Conservation (phyloP, 257 asterid genomes). For the Solanum corneliomulleri region DNA sequence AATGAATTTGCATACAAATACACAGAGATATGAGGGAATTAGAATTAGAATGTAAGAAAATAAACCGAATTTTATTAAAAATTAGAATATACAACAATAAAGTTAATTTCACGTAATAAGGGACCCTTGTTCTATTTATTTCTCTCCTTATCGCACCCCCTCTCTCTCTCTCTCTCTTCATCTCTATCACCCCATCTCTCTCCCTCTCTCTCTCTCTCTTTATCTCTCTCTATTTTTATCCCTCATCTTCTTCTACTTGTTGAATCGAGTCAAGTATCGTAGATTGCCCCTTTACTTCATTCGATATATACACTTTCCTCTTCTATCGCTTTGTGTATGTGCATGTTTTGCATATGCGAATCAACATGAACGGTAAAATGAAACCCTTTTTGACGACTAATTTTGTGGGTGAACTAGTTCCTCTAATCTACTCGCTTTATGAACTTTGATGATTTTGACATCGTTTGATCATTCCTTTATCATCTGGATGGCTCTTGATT, state of each 20-base stretch:
- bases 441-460: too few species aligned
- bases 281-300: neutral
- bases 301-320: neutral
- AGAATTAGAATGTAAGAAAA: neutral
- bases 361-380: neutral
- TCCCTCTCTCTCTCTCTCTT: too few species aligned
- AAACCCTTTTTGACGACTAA: neutral
- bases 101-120: neutral
- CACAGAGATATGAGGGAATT: neutral
- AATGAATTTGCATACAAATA: neutral
- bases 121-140: neutral
- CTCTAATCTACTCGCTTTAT: too few species aligned
- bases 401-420: too few species aligned
- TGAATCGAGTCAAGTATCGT: neutral
- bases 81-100: neutral
- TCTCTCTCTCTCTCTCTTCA: neutral
- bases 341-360: neutral
- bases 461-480: too few species aligned
- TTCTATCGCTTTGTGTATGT: neutral
- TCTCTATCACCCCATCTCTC: too few species aligned
- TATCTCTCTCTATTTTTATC: too few species aligned
- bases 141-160: neutral
- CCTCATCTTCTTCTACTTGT: neutral
- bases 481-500: accelerated
- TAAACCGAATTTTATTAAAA: too few species aligned